Base-by-base conservation (phyloP, 2,329 filamentous ascomycete genomes). In the Oidium heveae region DNA sequence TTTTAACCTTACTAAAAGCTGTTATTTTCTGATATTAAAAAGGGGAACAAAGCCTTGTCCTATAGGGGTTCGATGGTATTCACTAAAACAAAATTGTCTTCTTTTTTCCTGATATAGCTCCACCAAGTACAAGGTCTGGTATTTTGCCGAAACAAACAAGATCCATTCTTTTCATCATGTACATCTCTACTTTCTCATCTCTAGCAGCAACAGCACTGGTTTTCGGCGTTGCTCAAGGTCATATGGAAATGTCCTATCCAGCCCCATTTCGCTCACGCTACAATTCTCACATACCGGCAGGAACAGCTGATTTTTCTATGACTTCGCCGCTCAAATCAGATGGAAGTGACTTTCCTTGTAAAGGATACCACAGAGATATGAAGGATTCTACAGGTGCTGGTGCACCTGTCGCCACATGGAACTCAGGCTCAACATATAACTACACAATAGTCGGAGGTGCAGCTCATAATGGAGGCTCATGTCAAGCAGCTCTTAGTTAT, bases 401-500 rank as follows among this genome's bases (percentile, higher is more conserved):
- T 22, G 34, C 52, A 1, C 65, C 71, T 0, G 69, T 71, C 8
- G 72, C 70, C 2, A 72, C 68, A 1, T 80, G 76, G 61, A 61
- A 62, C 7, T 69, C 72, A 10, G 77, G 76, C 2, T 64, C 67
- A 9, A 65, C 67, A 9, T 76, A 78, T 61, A 69, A 71, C 44
- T 67, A 79, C 61, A 69, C 68, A 7, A 59, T 79, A 12, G 64
- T 64, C 37, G 76, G 75, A 4, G 69, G 67, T 15, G 70, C 69
- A 10, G 64, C 62, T 12, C 74, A 77, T 60, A 66, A 67, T n/a
- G 76, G 76, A 4, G 77, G 77, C 3, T 78, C 74, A 5, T 80
- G 77, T 61, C 77, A 80, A 62, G 65, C 79, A 18, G 70, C 75
- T 0, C 65, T 81, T 9, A 76, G 73, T n/a, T 78, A 77, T 62